phyloP scores from a whole-genome alignment of 371 early-diverging fungal genomes.

The Scutellospora calospora region DNA sequence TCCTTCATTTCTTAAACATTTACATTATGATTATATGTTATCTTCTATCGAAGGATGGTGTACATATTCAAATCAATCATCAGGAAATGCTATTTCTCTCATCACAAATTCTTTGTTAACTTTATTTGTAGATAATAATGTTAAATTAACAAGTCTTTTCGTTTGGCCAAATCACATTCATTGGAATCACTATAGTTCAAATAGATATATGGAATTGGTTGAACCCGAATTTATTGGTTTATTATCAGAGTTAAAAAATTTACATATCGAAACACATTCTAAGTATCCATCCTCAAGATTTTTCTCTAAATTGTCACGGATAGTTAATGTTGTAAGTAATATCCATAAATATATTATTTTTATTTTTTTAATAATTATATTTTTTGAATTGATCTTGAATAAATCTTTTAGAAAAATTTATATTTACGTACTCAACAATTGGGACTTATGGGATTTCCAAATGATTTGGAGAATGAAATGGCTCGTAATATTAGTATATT shows the following conservation, averaged over 20 bases:
- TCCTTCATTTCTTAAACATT: constrained; percentile 7
- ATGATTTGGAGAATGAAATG: background rate
- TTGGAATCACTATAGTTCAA: background rate
- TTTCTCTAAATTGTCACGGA: background rate
- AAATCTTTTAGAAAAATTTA: background rate
- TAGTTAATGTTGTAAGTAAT: constrained; percentile 4
- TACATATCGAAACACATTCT: background rate
- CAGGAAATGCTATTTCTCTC: background rate
- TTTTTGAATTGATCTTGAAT: no score
- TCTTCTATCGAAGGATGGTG: constrained; percentile 12
- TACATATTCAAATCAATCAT: background rate
- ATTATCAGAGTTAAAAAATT: background rate
- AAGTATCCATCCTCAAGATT: background rate
- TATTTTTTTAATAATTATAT: no score
- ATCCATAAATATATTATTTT: background rate
- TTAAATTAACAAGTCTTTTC: background rate
- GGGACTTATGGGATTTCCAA: constrained; percentile 3
- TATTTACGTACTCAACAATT: constrained; percentile 2
- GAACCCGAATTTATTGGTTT: background rate
- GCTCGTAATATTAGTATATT: background rate
- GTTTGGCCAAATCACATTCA: background rate
- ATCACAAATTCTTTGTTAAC: background rate
- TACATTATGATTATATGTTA: constrained; percentile 12
- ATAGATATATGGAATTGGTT: constrained; percentile 12
- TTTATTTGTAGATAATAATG: background rate